A percentile compares a stretch with the other conserved stretches of the same genome.
phyloP scores from a whole-genome alignment of 257 asterid genomes.

The Solanum virginianum region DNA sequence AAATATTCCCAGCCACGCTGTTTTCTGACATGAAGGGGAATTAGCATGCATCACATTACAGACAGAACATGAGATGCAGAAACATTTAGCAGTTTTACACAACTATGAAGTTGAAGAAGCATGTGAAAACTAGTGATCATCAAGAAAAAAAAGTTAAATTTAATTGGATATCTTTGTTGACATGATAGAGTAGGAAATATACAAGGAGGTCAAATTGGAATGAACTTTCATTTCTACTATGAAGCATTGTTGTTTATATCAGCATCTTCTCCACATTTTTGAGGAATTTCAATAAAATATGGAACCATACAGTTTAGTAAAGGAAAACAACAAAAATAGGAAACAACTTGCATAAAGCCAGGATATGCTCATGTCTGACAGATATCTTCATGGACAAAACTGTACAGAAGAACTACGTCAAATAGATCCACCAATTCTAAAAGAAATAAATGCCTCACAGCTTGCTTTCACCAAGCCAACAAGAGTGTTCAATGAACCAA shows the following conservation, averaged over 20 bases:
- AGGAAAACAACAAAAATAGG: not conserved
- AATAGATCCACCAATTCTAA: not conserved
- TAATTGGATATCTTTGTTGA: not conserved
- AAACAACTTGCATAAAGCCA: not conserved
- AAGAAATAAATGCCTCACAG: not conserved
- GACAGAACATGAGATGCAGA: not conserved
- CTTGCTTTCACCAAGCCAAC: constrained; percentile 26
- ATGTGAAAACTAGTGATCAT: not conserved
- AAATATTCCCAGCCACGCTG: constrained; percentile 90
- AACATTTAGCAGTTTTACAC: not conserved
- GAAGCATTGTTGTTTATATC: not conserved
- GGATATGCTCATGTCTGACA: not conserved
- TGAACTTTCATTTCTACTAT: not conserved
- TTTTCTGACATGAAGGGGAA: constrained; percentile 38
- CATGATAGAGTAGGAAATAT: not conserved
- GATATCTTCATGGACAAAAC: not conserved
- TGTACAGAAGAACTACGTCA: not conserved
- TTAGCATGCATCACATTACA: not conserved
- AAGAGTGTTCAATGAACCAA: not conserved
- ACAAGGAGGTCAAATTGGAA: not conserved
- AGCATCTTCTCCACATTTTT: not conserved
- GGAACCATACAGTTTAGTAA: not conserved
- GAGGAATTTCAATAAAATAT: not conserved
- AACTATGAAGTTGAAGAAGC: not conserved
- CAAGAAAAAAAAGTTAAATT: not conserved